Base-by-base conservation (phyloP, 139 green algal genomes). In the Microglena sp. region DNA sequence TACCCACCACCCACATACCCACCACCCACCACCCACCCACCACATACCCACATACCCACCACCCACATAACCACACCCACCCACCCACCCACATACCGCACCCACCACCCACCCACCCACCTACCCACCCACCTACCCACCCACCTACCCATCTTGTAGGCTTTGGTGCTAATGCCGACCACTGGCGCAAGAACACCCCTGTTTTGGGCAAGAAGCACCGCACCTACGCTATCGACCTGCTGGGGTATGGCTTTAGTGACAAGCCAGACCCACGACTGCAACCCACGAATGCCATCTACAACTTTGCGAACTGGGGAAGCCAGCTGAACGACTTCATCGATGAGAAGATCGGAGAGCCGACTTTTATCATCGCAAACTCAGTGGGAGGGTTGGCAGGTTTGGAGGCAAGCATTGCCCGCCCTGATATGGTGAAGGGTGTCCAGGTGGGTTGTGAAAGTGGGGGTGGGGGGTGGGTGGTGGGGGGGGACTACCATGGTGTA, bases 91-190 rank as follows among this genome's bases (percentile, higher is more conserved):
- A n/a, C n/a, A n/a, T n/a, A n/a, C n/a, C n/a, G n/a, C n/a, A n/a
- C n/a, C n/a, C n/a, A n/a, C n/a, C n/a, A n/a, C n/a, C n/a, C n/a
- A n/a, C n/a, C n/a, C n/a, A n/a, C n/a, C n/a, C n/a, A n/a, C n/a
- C n/a, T n/a, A n/a, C n/a, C n/a, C n/a, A n/a, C n/a, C n/a, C n/a
- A n/a, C n/a, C n/a, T n/a, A n/a, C n/a, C n/a, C n/a, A n/a, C n/a
- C n/a, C n/a, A n/a, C n/a, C n/a, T n/a, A n/a, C n/a, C n/a, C n/a
- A n/a, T n/a, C n/a, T n/a, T n/a, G n/a, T n/a, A n/a, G n/a, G 92
- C 5, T 98, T 98, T 83, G 92, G 92, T 1, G 89, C 83, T 29
- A 97, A 97, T 77, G 71, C 69, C 3, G 86, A 90, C 69, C 88
- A 95, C 65, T 95, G 84, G 84, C 71, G 90, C 18, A 94, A 97